Percentiles rank a stretch among this genome's conserved stretches.
phyloP scores from a whole-genome alignment of 2,329 filamentous ascomycete species.

The Bimuria novae-zelandiae region DNA sequence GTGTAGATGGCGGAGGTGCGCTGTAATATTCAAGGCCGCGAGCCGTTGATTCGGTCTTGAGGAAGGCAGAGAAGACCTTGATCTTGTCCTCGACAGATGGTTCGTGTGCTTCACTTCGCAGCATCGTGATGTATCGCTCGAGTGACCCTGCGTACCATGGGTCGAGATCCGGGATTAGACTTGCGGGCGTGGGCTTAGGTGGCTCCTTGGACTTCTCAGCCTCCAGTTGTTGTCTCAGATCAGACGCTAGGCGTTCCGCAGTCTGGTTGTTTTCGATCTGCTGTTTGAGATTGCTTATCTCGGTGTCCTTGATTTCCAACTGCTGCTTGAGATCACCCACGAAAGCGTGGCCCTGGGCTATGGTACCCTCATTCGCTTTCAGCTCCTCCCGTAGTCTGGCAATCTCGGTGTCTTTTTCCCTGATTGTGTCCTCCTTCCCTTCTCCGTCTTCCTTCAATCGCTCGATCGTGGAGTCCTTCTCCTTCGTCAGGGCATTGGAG shows the following conservation, averaged over 20 bases:
- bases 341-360: constrained; percentile 11
- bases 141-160: constrained; percentile 62
- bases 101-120: constrained; percentile 55
- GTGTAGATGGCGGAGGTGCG: constrained; percentile 22
- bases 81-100: constrained; percentile 57
- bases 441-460: constrained; percentile 41
- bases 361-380: constrained; percentile 22
- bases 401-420: constrained; percentile 32
- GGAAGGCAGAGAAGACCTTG: constrained; percentile 58
- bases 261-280: background rate
- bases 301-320: background rate
- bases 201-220: constrained; percentile 30
- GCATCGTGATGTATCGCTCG: constrained; percentile 59
- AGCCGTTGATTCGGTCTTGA: constrained; percentile 38
- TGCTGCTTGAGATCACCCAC: constrained; percentile 1
- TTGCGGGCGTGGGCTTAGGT: constrained; percentile 30
- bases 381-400: constrained; percentile 26
- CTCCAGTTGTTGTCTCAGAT: constrained; percentile 30
- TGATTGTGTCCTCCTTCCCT: constrained; percentile 40
- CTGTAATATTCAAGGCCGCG: constrained; percentile 52
- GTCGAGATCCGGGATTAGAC: constrained; percentile 58
- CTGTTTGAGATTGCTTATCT: constrained; percentile 1
- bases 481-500: constrained; percentile 28
- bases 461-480: constrained; percentile 36
- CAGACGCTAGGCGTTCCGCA: constrained; percentile 15